A percentile compares a stretch with the other conserved stretches of the same genome.
These are phyloP conservation scores for Eimeria necatrix DNA, from an alignment of 169 alveolate genomes.

Conservation along the genomic window DNA sequence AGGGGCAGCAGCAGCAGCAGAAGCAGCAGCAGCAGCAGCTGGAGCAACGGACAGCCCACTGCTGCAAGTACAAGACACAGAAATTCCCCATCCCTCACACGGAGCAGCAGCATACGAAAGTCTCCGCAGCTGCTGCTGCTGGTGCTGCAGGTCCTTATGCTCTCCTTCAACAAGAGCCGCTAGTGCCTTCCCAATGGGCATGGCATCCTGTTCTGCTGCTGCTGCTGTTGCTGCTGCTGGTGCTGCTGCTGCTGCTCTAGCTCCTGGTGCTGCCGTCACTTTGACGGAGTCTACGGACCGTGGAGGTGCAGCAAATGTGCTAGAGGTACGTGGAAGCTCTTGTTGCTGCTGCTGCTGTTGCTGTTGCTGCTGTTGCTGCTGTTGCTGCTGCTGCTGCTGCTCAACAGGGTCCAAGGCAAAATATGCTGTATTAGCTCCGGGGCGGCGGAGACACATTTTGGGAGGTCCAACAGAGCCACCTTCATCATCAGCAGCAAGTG, in stretches of 20 bases:
- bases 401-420: neutral
- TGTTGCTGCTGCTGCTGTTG: neutral
- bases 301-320: too few species aligned
- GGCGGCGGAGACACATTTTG: neutral
- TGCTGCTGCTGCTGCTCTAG: neutral
- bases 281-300: neutral
- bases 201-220: neutral
- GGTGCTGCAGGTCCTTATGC: neutral
- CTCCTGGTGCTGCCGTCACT: neutral
- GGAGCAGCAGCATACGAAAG: conserved; percentile 7
- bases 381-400: neutral
- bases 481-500: neutral
- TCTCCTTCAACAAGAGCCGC: neutral
- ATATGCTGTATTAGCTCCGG: neutral
- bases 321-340: too few species aligned
- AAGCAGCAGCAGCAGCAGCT: too few species aligned
- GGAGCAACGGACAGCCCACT: too few species aligned
- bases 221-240: neutral
- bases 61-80: neutral
- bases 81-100: conserved; percentile 4
- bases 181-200: neutral
- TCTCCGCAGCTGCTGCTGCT: conserved; percentile 36
- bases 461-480: neutral
- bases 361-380: neutral
- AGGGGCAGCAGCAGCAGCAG: too few species aligned